phyloP scores from a whole-genome alignment of 192 early-diverging fungal genomes.

The Linnemannia hyalina region DNA sequence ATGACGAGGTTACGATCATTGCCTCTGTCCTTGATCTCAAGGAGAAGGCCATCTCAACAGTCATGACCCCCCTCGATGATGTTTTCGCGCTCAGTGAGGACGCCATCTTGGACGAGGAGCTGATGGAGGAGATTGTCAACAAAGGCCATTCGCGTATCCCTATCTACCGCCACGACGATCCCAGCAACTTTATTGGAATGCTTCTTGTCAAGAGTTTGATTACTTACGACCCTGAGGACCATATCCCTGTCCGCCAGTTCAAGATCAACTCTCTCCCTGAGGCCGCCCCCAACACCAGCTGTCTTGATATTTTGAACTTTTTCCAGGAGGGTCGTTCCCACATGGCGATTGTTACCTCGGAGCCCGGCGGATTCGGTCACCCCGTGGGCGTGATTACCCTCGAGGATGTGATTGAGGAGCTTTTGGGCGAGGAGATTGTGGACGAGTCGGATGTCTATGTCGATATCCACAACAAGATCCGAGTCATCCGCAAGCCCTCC shows the following conservation, averaged over 20 bases:
- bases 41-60: constrained; percentile 74
- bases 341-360: constrained; percentile 75
- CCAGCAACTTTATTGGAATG: constrained; percentile 80
- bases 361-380: constrained; percentile 64
- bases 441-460: constrained; percentile 83
- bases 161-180: constrained; percentile 70
- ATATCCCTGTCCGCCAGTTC: constrained; percentile 72
- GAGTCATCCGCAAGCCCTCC: constrained; percentile 64
- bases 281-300: constrained; percentile 68
- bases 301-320: constrained; percentile 83
- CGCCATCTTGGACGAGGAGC: constrained; percentile 68
- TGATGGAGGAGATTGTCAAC: constrained; percentile 70
- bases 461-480: constrained; percentile 68
- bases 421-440: constrained; percentile 87
- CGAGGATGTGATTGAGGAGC: constrained; percentile 88
- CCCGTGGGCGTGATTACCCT: constrained; percentile 83
- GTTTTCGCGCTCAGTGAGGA: constrained; percentile 77
- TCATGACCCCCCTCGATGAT: constrained; percentile 81
- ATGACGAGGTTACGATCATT: constrained; percentile 87
- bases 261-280: constrained; percentile 66
- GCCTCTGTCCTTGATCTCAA: constrained; percentile 81
- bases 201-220: constrained; percentile 83
- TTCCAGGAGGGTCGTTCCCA: constrained; percentile 88
- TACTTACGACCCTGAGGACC: constrained; percentile 79
- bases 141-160: constrained; percentile 85